Evolutionary conservation across 1,284 basidiomycete species (phyloP).

Genomic region (Cryptococcus deneoformans): DNA sequence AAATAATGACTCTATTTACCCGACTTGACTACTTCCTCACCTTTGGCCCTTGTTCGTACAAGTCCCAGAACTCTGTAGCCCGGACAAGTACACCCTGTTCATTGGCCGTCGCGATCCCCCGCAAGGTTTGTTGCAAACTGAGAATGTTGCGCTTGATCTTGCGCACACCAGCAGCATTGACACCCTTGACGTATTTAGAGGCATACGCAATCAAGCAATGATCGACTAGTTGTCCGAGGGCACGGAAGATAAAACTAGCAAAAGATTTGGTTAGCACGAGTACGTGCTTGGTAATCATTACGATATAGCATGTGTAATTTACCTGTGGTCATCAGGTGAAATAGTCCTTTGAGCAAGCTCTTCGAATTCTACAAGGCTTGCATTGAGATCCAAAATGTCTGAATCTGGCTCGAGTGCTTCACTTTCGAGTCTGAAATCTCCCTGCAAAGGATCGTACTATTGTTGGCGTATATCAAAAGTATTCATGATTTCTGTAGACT

Average conservation of each 20-base stretch:
- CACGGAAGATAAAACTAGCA: slow-evolving; percentile 70
- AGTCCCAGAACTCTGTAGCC: slow-evolving; percentile 74
- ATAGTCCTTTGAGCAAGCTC: slow-evolving; percentile 65
- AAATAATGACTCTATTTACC: neutral
- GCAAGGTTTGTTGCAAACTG: slow-evolving; percentile 88
- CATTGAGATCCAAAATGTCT: slow-evolving; percentile 83
- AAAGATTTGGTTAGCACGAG: neutral
- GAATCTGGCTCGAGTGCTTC: slow-evolving; percentile 89
- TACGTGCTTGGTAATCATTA: neutral
- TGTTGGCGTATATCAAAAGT: neutral
- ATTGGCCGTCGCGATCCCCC: slow-evolving; percentile 62
- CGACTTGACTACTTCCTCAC: slow-evolving; percentile 51
- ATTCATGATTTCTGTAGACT: slow-evolving; percentile 22
- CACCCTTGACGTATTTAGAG: slow-evolving; percentile 60
- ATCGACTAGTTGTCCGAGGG: slow-evolving; percentile 84
- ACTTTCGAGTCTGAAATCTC: slow-evolving; percentile 74
- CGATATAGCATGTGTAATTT: slow-evolving; percentile 30
- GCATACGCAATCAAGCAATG: slow-evolving; percentile 74
- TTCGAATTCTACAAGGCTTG: slow-evolving; percentile 73
- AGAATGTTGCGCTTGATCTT: slow-evolving; percentile 90
- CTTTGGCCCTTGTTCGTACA: slow-evolving; percentile 71
- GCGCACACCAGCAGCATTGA: slow-evolving; percentile 75
- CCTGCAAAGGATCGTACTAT: slow-evolving; percentile 52
- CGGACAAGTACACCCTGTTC: slow-evolving; percentile 68
- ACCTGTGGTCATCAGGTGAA: slow-evolving; percentile 66